Conservation (phyloP, 169 alveolate species). For the Plasmodium fragile region DNA sequence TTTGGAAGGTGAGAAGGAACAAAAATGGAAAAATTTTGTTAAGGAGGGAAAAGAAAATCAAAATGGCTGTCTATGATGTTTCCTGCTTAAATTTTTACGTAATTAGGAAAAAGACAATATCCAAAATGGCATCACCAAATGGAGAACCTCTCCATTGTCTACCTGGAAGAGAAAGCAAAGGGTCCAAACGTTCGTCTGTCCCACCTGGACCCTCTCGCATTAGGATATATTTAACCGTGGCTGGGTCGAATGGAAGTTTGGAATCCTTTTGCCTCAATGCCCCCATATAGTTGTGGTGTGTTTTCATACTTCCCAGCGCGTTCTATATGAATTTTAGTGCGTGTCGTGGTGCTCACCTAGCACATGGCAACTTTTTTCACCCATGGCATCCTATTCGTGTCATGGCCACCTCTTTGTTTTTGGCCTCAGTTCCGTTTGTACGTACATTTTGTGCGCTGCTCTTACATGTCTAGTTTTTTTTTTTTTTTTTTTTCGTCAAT, state of each 20-base stretch:
- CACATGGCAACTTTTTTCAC: not conserved
- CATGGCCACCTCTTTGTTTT: not conserved
- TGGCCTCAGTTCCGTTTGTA: not conserved
- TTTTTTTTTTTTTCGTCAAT: not conserved
- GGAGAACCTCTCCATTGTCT: not conserved
- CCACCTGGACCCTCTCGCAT: not conserved
- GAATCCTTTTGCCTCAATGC: not conserved
- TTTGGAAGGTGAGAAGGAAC: conserved; percentile 29
- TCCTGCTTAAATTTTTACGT: conserved; percentile 32
- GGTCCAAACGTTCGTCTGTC: not conserved
- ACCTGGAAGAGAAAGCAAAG: not conserved
- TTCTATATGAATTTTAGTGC: not conserved
- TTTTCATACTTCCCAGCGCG: not conserved
- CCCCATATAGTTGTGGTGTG: not conserved
- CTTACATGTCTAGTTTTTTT: not conserved
- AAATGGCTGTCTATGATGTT: conserved; percentile 71
- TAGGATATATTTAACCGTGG: not conserved
- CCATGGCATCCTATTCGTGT: not conserved
- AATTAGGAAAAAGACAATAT: conserved; percentile 8
- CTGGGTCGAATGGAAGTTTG: conserved; percentile 24
- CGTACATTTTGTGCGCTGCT: not conserved
- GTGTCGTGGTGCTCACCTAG: not conserved
- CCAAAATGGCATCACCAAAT: not conserved
- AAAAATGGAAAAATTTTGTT: not conserved
- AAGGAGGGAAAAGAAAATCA: not conserved